A percentile compares a stretch with the other conserved stretches of the same genome.
phyloP scores from a whole-genome alignment of 352 stramenopile genomes.

The Globisporangium abappressorium region DNA sequence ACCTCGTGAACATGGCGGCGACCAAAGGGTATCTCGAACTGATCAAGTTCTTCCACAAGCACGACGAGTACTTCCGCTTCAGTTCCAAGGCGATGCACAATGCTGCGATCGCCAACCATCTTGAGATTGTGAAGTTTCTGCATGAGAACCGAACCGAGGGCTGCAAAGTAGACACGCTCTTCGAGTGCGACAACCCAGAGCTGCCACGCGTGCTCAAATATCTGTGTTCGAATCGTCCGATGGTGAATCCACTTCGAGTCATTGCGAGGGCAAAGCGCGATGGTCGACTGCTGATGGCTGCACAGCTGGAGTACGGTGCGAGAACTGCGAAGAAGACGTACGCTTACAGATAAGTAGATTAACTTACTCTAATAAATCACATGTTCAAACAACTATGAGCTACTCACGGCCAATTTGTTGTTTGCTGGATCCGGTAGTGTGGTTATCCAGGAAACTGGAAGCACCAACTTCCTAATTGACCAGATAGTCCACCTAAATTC shows the following conservation, averaged over 20 bases:
- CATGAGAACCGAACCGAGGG: conserved; percentile 6
- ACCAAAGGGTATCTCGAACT: background rate
- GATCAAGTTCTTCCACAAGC: conserved; percentile 12
- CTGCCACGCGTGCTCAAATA: background rate
- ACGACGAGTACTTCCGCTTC: conserved; percentile 2
- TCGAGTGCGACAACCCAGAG: background rate
- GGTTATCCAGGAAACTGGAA: too few relatives aligned
- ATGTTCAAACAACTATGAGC: too few relatives aligned
- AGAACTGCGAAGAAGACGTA: background rate
- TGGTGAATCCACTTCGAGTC: background rate
- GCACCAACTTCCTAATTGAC: too few relatives aligned
- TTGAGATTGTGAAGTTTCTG: conserved; percentile 9
- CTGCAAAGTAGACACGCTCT: conserved; percentile 8
- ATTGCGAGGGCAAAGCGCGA: background rate
- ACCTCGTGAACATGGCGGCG: conserved; percentile 8
- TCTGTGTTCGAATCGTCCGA: background rate
- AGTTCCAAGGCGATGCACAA: conserved; percentile 2
- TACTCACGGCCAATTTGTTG: too few relatives aligned
- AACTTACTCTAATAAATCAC: too few relatives aligned
- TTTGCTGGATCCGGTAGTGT: too few relatives aligned
- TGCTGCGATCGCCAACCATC: background rate
- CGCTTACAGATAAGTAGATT: background rate
- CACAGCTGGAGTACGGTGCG: background rate
- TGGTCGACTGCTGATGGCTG: background rate
- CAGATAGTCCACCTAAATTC: too few relatives aligned